Conservation (phyloP, 345 rosid species). For the Microthlaspi erraticum region DNA sequence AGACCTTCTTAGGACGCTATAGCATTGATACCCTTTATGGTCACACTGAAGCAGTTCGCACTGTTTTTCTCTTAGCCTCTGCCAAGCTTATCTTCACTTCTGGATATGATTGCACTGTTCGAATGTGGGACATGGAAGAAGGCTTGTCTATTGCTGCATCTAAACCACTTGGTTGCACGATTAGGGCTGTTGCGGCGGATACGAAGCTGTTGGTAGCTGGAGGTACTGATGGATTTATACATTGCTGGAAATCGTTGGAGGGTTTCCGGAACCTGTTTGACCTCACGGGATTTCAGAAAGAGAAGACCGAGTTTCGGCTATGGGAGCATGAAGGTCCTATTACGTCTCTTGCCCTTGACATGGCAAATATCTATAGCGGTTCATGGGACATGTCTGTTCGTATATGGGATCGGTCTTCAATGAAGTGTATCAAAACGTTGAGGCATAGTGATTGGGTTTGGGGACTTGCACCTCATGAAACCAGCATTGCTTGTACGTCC, state of each 20-base stretch:
- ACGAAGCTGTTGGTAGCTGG: constrained; percentile 82
- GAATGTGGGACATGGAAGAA: constrained; percentile 93
- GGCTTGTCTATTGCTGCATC: constrained; percentile 75
- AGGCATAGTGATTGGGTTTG: constrained; percentile 95
- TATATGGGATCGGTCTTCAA: constrained; percentile 77
- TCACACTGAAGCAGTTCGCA: constrained; percentile 83
- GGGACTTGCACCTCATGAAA: constrained; percentile 76
- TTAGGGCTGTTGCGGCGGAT: constrained; percentile 83
- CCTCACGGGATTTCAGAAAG: constrained; percentile 57
- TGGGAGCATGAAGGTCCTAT: constrained; percentile 94
- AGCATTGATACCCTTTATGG: constrained; percentile 74
- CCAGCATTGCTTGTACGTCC: constrained; percentile 61
- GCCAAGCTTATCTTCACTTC: constrained; percentile 83
- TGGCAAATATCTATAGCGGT: constrained; percentile 69
- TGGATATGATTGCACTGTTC: constrained; percentile 80
- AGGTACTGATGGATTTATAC: constrained; percentile 91
- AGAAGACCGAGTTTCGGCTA: constrained; percentile 61
- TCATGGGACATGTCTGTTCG: constrained; percentile 98
- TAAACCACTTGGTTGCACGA: constrained; percentile 80
- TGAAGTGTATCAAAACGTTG: constrained; percentile 68
- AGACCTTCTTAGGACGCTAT: constrained; percentile 70
- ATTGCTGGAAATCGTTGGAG: constrained; percentile 80
- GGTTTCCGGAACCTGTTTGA: constrained; percentile 70
- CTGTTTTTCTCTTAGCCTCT: constrained; percentile 75
- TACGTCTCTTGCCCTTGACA: constrained; percentile 80